Evolutionary conservation across 805 yeast species (phyloP), one percentile per base, ranked within the genome.

Genomic region (Sugiyamaella smithiae): DNA sequence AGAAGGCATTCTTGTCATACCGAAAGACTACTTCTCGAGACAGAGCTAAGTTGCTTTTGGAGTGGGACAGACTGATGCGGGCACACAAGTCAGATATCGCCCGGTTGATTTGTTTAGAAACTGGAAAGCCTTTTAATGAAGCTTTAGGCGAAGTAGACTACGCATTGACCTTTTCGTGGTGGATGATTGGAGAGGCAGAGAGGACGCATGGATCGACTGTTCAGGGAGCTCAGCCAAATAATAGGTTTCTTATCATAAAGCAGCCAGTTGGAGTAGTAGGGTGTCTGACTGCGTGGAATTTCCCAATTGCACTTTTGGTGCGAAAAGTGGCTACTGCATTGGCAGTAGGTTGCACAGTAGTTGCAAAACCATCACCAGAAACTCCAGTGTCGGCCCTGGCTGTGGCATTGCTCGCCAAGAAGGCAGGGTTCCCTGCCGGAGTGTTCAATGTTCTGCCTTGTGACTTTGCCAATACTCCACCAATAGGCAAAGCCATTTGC

Each of bases 241-340:
- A 66, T 43, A 72, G 82, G 51, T 77, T 83, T 49, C 53, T 81
- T 47, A 71, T 87, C 3, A 54, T 79, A 49, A 76, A 80, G 55
- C 88, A 84, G 62, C 90, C 95, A n/a, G 70, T 85, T 40, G 95
- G 95, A 4, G 88, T 82, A 1, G 83, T 85, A 57, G 90, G 88
- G 6, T 76, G 85, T 43, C 61, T 85, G 56, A 83, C 90, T 3
- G 91, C 93, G 2, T 85, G 91, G 91, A 85, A 86, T 65, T 85
- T 85, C 66, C 93, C 93, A 4, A 67, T 79, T 23, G 87, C 89
- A 16, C 83, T 84, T 88, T 81, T 82, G 51, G 76, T 88, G 2
- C 71, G 89, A 55, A 84, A 84, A 60, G 67, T 81, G 43, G 89
- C 83, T 22, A 88, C 90, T 24, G 88, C 88, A 1, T 58, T 83